These are phyloP conservation scores for Neoscytalidium dimidiatum DNA, from an alignment of 2,329 filamentous ascomycete genomes.

Conservation along the genomic window DNA sequence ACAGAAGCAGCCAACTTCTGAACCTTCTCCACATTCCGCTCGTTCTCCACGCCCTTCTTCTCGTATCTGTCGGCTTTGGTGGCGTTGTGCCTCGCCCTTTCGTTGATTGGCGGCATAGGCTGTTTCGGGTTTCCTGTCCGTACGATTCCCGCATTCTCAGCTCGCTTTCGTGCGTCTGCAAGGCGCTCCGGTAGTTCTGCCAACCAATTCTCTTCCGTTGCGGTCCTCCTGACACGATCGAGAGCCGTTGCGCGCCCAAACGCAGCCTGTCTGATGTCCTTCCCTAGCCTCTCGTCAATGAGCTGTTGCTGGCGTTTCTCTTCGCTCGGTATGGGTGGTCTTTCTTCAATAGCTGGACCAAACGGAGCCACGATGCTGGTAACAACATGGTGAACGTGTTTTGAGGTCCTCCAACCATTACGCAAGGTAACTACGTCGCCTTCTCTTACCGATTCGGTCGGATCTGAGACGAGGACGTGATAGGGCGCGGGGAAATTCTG, in stretches of 20 bases:
- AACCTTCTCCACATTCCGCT: neutral
- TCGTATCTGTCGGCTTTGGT: neutral
- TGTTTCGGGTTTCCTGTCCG: neutral
- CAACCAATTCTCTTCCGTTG: neutral
- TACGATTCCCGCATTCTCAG: neutral
- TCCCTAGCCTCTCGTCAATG: constrained; percentile 57
- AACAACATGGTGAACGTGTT: constrained; percentile 72
- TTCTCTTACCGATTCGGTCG: constrained; percentile 68
- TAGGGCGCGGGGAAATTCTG: constrained; percentile 66
- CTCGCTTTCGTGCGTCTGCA: neutral
- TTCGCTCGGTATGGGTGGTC: constrained; percentile 66
- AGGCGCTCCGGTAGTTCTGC: neutral
- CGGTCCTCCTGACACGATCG: neutral
- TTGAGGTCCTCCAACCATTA: constrained; percentile 65
- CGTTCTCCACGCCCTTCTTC: constrained; percentile 1
- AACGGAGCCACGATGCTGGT: constrained; percentile 73
- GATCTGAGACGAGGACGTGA: constrained; percentile 76
- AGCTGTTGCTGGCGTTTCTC: constrained; percentile 62
- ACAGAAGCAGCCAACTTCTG: neutral
- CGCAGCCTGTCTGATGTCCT: constrained; percentile 56
- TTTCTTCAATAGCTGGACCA: constrained; percentile 62
- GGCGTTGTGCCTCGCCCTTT: neutral
- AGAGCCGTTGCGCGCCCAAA: constrained; percentile 27
- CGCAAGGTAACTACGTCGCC: constrained; percentile 76
- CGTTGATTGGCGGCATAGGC: neutral